Conservation (phyloP, 306 rosid species). For the Carpinus fangiana region DNA sequence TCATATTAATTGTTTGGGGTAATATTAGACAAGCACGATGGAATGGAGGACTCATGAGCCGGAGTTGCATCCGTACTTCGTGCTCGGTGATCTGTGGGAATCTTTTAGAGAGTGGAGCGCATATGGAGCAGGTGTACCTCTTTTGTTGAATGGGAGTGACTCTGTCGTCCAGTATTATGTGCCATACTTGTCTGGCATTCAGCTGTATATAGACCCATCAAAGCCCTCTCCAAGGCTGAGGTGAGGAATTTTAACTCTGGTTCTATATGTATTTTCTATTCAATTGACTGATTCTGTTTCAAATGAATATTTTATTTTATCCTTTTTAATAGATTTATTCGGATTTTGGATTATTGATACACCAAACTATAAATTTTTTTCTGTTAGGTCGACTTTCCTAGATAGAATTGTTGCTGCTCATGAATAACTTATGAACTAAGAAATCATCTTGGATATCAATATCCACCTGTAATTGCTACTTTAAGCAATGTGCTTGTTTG, state of each 20-base stretch:
- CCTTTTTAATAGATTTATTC: neutral
- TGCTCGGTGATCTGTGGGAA: slow-evolving; percentile 89
- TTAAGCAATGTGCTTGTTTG: neutral
- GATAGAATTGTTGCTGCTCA: neutral
- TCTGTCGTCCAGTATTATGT: slow-evolving; percentile 86
- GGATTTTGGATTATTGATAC: neutral
- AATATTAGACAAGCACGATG: slow-evolving; percentile 54
- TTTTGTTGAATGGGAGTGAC: slow-evolving; percentile 71
- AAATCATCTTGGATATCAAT: neutral
- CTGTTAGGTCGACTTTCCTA: neutral
- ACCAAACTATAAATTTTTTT: neutral
- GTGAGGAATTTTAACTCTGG: slow-evolving; percentile 31
- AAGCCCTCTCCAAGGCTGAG: slow-evolving; percentile 59
- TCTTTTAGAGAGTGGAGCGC: slow-evolving; percentile 91
- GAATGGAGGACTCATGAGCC: slow-evolving; percentile 56
- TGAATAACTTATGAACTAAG: neutral
- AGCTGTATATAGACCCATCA: slow-evolving; percentile 71
- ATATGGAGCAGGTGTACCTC: slow-evolving; percentile 83
- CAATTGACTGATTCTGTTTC: neutral
- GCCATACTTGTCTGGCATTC: slow-evolving; percentile 86
- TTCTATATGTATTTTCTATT: neutral
- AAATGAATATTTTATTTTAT: neutral
- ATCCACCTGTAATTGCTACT: neutral
- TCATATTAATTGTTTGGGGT: slow-evolving; percentile 21
- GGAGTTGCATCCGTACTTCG: slow-evolving; percentile 67